Conservation (phyloP, 257 asterid genomes). For the Lycium ferocissimum region DNA sequence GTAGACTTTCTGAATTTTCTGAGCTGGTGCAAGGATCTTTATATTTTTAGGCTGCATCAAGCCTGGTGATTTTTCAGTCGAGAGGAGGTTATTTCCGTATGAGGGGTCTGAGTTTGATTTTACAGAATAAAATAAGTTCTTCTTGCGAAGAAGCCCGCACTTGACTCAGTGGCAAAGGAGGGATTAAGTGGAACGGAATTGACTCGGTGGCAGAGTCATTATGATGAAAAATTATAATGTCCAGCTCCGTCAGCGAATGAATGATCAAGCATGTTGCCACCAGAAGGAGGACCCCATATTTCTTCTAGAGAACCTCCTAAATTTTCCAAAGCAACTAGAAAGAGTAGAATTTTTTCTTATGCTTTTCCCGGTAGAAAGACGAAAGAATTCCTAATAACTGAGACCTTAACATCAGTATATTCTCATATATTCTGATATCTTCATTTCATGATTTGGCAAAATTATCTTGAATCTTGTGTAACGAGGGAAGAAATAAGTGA, state of each 20-base stretch:
- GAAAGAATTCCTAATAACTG: background rate
- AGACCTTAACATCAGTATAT: background rate
- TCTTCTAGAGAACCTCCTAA: no score
- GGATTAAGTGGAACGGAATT: background rate
- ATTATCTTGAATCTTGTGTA: background rate
- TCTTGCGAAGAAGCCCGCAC: background rate
- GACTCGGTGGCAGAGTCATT: background rate
- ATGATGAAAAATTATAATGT: background rate
- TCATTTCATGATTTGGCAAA: background rate
- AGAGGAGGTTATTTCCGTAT: background rate
- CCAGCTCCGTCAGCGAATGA: background rate
- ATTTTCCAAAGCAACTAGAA: no score
- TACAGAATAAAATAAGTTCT: background rate
- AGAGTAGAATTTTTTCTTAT: no score
- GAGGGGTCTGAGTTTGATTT: background rate
- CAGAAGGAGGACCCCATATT: no score
- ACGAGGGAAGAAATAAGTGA: background rate
- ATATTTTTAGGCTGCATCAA: background rate
- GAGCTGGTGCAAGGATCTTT: background rate
- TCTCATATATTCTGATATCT: background rate
- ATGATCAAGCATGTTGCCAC: background rate
- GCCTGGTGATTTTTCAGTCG: background rate
- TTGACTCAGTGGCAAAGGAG: background rate
- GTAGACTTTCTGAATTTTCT: no score
- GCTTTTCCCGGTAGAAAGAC: no score